These are phyloP conservation scores for Lachnellula willkommii DNA, from an alignment of 2,329 filamentous ascomycete genomes.

Conservation along the genomic window DNA sequence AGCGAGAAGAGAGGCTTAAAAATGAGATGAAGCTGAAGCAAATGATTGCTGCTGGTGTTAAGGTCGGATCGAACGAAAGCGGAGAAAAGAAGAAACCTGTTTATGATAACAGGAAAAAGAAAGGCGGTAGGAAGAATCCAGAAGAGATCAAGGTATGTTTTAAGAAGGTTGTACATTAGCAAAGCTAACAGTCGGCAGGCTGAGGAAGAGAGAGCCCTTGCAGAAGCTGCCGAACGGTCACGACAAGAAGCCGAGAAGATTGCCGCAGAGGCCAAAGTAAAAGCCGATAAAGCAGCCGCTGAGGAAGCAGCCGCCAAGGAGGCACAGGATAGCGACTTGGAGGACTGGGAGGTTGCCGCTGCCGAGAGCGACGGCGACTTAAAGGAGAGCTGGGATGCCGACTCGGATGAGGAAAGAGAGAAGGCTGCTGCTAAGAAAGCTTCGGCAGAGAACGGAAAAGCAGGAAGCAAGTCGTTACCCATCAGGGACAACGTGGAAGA, in stretches of 20 bases:
- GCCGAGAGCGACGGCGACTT: constrained; percentile 70
- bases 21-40: constrained; percentile 78
- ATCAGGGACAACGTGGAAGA: constrained; percentile 17
- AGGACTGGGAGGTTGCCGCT: constrained; percentile 84
- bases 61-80: constrained; percentile 57
- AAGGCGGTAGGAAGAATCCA: constrained; percentile 52
- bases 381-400: constrained; percentile 94
- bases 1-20: constrained; percentile 74
- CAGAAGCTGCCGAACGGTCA: constrained; percentile 71
- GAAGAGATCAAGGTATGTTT: constrained; percentile 47
- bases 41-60: constrained; percentile 73
- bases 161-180: too few relatives aligned
- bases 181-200: constrained; percentile 38
- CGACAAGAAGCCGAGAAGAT: constrained; percentile 62
- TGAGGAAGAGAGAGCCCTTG: constrained; percentile 73
- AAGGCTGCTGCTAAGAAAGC: constrained; percentile 31
- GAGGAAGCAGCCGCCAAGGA: constrained; percentile 50
- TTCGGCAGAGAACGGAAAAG: constrained; percentile 14
- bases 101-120: constrained; percentile 73
- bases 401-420: constrained; percentile 62
- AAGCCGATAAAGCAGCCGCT: constrained; percentile 53
- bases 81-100: constrained; percentile 62
- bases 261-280: constrained; percentile 56
- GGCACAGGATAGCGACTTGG: constrained; percentile 57
- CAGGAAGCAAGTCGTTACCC: constrained; percentile 20